Evolutionary conservation across 2,329 filamentous ascomycete species (phyloP).

Genomic region (Rhynchosporium graminicola): DNA sequence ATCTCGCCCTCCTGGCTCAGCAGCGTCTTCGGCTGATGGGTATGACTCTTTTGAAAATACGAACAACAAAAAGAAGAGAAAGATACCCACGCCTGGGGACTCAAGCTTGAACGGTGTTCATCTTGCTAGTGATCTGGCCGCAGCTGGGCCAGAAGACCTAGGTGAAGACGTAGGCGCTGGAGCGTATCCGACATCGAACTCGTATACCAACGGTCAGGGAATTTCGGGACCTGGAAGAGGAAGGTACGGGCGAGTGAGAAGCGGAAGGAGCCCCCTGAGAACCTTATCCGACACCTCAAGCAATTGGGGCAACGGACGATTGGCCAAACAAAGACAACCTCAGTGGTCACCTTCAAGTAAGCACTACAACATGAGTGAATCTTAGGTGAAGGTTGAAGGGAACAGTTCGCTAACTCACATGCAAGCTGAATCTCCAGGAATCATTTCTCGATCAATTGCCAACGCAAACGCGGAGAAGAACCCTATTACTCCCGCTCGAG

Average conservation of each 20-base stretch:
- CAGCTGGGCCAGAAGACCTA: conserved; percentile 50
- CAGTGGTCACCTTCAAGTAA: conserved; percentile 39
- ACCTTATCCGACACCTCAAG: conserved; percentile 55
- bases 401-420: conserved; percentile 36
- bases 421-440: conserved; percentile 64
- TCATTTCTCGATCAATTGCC: conserved; percentile 90
- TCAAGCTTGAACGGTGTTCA: conserved; percentile 47
- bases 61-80: conserved; percentile 99
- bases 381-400: conserved; percentile 20
- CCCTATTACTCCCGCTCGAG: conserved; percentile 56
- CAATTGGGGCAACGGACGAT: conserved; percentile 41
- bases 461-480: conserved; percentile 82
- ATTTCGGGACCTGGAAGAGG: conserved; percentile 85
- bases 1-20: conserved; percentile 63
- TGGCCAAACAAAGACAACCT: conserved; percentile 38
- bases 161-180: conserved; percentile 47
- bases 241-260: conserved; percentile 70
- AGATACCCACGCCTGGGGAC: conserved; percentile 88
- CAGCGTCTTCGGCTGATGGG: conserved; percentile 74
- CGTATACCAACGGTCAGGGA: conserved; percentile 56
- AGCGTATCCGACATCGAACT: conserved; percentile 56
- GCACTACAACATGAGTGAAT: conserved; percentile 23
- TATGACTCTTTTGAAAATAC: conserved; percentile 98
- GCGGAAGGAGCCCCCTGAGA: conserved; percentile 62
- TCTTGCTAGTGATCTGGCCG: conserved; percentile 65